A percentile compares a stretch with the other conserved stretches of the same genome.
phyloP scores from a whole-genome alignment of 2,329 filamentous ascomycete species.

The Cryphonectria nitschkei region DNA sequence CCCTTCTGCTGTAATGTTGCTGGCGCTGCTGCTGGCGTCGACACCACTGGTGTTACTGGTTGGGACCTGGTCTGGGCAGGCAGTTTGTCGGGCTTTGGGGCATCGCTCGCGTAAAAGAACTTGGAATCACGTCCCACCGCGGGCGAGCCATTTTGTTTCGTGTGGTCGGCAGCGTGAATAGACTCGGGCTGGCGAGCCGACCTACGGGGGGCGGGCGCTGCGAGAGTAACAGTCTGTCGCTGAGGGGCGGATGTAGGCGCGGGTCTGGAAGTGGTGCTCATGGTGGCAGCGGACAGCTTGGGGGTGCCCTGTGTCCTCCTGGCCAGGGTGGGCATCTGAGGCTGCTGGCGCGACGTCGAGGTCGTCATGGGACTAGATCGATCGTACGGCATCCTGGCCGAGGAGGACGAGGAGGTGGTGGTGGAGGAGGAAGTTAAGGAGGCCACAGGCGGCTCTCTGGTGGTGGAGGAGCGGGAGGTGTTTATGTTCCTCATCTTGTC shows the following conservation, averaged over 20 bases:
- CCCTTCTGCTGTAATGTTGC: slow-evolving; percentile 36
- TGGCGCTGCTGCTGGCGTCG: slow-evolving; percentile 27
- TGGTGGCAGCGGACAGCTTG: slow-evolving; percentile 54
- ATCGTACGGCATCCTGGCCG: slow-evolving; percentile 28
- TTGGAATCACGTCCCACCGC: slow-evolving; percentile 58
- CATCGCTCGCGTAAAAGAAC: slow-evolving; percentile 93
- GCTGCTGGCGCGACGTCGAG: slow-evolving; percentile 47
- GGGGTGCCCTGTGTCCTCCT: slow-evolving; percentile 59
- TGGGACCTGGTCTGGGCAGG: slow-evolving; percentile 47
- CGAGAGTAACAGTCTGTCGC: slow-evolving; percentile 39
- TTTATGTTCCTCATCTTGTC: slow-evolving; percentile 35
- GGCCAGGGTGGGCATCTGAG: slow-evolving; percentile 70
- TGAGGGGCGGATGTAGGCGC: slow-evolving; percentile 24
- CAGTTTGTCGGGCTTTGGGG: slow-evolving; percentile 48
- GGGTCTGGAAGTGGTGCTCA: slow-evolving; percentile 33
- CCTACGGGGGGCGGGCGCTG: slow-evolving; percentile 48
- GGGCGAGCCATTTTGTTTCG: slow-evolving; percentile 36
- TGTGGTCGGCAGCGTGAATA: slow-evolving; percentile 35
- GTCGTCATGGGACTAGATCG: slow-evolving; percentile 47
- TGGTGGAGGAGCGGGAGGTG: slow-evolving; percentile 27
- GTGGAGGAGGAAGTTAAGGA: not conserved
- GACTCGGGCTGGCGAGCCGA: slow-evolving; percentile 35
- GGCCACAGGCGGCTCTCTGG: slow-evolving; percentile 23
- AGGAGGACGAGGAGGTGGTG: slow-evolving; percentile 11
- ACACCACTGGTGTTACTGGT: slow-evolving; percentile 7